Conservation (phyloP, 1,139 yeast species). For the Candida dubliniensis region DNA sequence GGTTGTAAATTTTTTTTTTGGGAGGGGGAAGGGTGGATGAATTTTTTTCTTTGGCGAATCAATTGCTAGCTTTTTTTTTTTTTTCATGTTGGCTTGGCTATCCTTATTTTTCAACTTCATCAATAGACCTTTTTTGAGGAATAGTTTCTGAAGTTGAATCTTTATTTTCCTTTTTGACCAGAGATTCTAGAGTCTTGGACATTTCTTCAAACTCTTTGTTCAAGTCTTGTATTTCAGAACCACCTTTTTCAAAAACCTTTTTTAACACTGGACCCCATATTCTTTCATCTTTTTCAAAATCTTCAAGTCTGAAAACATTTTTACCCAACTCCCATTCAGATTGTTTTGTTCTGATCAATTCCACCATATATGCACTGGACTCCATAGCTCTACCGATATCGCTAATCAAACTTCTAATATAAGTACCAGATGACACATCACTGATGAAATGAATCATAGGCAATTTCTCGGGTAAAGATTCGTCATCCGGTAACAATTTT, state of each 20-base stretch:
- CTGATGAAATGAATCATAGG: slow-evolving; percentile 75
- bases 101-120: slow-evolving; percentile 22
- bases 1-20: no score
- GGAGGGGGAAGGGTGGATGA: no score
- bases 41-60: no score
- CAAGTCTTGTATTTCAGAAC: slow-evolving; percentile 25
- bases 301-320: slow-evolving; percentile 67
- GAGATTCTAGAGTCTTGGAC: slow-evolving; percentile 4
- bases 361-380: slow-evolving; percentile 87
- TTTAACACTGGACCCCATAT: slow-evolving; percentile 70
- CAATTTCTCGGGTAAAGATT: slow-evolving; percentile 31
- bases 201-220: slow-evolving; percentile 22
- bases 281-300: slow-evolving; percentile 58
- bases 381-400: slow-evolving; percentile 84
- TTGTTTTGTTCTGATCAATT: slow-evolving; percentile 70
- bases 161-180: neutral
- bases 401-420: slow-evolving; percentile 84
- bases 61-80: slow-evolving; percentile 6
- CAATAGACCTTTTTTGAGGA: slow-evolving; percentile 26
- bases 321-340: slow-evolving; percentile 78
- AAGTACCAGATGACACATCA: slow-evolving; percentile 92
- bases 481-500: slow-evolving; percentile 22
- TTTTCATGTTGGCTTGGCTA: neutral
- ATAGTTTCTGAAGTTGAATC: slow-evolving; percentile 8
- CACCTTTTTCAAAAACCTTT: slow-evolving; percentile 44